These are phyloP conservation scores for Zasmidium citrigriseum DNA, from an alignment of 2,329 filamentous ascomycete species.

Conservation along the genomic window DNA sequence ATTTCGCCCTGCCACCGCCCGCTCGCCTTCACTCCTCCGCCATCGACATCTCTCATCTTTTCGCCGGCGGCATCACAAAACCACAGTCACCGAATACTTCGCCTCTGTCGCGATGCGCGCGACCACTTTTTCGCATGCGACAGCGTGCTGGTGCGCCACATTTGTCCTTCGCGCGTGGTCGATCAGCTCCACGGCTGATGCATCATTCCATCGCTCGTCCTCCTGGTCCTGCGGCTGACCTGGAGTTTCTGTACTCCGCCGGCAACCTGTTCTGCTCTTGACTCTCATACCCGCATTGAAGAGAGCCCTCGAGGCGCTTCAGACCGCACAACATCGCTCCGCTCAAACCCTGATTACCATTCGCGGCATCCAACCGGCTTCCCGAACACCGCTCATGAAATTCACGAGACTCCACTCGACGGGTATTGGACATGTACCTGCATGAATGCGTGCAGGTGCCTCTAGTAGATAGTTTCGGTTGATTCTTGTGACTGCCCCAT, in stretches of 20 bases:
- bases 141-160: not conserved
- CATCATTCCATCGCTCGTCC: not conserved
- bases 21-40: not conserved
- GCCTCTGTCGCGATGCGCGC: not conserved
- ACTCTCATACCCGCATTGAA: not conserved
- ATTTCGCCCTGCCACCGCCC: not conserved
- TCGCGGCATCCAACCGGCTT: not conserved
- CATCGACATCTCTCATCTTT: constrained; percentile 14
- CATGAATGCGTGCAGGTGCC: not conserved
- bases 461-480: not conserved
- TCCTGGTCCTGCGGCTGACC: not conserved
- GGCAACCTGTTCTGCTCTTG: not conserved
- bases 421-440: not conserved
- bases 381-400: not conserved
- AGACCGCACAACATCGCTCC: not conserved
- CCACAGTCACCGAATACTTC: not conserved
- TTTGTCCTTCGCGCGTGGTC: not conserved
- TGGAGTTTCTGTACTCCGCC: not conserved
- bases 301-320: too few relatives aligned
- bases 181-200: not conserved
- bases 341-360: not conserved
- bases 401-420: not conserved
- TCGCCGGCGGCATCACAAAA: constrained; percentile 11
- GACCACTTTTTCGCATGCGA: not conserved
- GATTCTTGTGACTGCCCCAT: not conserved